Conservation (phyloP, 805 yeast genomes). For the Yarrowia sp. region DNA sequence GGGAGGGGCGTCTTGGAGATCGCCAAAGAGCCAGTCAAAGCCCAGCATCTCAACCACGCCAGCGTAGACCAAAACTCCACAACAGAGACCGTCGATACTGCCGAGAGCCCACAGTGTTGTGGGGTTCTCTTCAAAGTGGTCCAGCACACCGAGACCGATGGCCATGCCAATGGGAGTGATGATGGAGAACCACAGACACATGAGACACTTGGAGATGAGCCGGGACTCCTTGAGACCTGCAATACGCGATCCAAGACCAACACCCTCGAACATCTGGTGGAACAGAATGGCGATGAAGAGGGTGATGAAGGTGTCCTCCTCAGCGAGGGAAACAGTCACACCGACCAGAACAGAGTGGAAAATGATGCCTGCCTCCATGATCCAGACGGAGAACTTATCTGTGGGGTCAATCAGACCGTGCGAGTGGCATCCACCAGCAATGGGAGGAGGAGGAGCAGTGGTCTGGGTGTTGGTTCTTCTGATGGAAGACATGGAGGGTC, state of each 20-base stretch:
- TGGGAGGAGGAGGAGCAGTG: background rate
- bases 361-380: conserved; percentile 70
- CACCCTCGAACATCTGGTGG: conserved; percentile 80
- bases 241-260: conserved; percentile 78
- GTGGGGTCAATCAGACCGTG: conserved; percentile 27
- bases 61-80: conserved; percentile 76
- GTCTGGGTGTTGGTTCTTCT: background rate
- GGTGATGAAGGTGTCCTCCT: conserved; percentile 68
- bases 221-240: conserved; percentile 52
- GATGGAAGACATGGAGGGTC: background rate
- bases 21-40: conserved; percentile 55
- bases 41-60: conserved; percentile 80
- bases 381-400: conserved; percentile 27
- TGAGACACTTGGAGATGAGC: conserved; percentile 15
- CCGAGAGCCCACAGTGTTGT: conserved; percentile 66
- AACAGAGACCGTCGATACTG: conserved; percentile 67
- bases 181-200: conserved; percentile 49
- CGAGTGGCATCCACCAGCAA: conserved; percentile 14
- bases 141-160: conserved; percentile 73
- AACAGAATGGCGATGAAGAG: conserved; percentile 55
- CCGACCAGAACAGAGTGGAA: conserved; percentile 86
- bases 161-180: conserved; percentile 76
- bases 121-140: conserved; percentile 53
- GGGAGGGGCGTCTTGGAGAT: conserved; percentile 31
- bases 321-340: conserved; percentile 71